Conservation (phyloP, 495 filamentous ascomycete species). For the Penicillium ochrochloron region DNA sequence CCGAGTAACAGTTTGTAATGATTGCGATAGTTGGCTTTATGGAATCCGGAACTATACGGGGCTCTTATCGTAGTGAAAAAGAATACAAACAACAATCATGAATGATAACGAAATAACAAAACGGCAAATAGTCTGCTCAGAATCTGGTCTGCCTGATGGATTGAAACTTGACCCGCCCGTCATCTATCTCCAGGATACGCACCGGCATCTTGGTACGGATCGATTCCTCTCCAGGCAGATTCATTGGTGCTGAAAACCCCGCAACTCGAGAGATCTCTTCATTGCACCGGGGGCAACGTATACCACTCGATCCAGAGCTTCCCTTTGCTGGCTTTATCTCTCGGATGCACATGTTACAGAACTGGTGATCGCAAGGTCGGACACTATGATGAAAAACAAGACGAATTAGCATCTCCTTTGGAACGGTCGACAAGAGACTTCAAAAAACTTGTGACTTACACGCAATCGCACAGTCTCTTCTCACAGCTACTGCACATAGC, state of each 20-base stretch:
- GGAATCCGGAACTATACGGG: neutral
- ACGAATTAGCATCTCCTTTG: neutral
- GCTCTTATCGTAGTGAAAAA: neutral
- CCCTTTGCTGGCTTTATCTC: neutral
- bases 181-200: neutral
- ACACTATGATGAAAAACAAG: neutral
- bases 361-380: conserved; percentile 1
- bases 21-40: neutral
- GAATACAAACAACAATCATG: neutral
- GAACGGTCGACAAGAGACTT: neutral
- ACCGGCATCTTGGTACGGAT: conserved; percentile 1
- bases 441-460: neutral
- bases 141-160: conserved; percentile 1
- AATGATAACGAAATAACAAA: neutral
- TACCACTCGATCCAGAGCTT: neutral
- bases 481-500: neutral
- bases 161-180: neutral
- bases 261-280: conserved; percentile 1
- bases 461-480: conserved; percentile 5
- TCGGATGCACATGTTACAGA: conserved; percentile 2
- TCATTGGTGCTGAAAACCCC: neutral
- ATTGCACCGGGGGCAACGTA: neutral
- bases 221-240: conserved; percentile 1
- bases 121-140: neutral
- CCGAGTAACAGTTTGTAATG: neutral